Conservation (phyloP, 2,329 filamentous ascomycete genomes). For the Albifimbria verrucaria region DNA sequence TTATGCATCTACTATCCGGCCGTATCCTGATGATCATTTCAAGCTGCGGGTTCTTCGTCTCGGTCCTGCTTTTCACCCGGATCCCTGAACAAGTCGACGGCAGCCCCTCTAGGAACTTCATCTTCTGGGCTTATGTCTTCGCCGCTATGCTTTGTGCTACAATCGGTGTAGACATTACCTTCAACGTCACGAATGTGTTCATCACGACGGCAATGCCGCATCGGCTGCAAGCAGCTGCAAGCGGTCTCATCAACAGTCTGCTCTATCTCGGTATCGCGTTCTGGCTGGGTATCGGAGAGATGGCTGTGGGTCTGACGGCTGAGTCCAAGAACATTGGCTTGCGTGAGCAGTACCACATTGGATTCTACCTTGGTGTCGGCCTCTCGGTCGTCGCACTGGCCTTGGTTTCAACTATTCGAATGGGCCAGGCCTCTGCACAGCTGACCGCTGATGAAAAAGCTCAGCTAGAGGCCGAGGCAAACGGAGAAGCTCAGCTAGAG, state of each 20-base stretch:
- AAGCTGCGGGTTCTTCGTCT: slow-evolving; percentile 54
- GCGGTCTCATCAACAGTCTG: slow-evolving; percentile 67
- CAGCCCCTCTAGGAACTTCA: slow-evolving; percentile 19
- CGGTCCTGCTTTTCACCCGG: slow-evolving; percentile 61
- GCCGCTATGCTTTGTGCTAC: slow-evolving; percentile 67
- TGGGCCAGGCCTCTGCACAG: slow-evolving; percentile 53
- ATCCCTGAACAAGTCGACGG: slow-evolving; percentile 51
- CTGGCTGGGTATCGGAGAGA: slow-evolving; percentile 67
- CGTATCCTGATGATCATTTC: slow-evolving; percentile 61
- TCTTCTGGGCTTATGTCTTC: slow-evolving; percentile 73
- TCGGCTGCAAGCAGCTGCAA: slow-evolving; percentile 66
- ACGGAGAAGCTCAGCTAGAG: neutral
- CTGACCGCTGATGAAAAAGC: slow-evolving; percentile 56
- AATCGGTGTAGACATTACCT: slow-evolving; percentile 71
- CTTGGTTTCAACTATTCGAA: slow-evolving; percentile 54
- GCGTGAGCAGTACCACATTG: slow-evolving; percentile 57
- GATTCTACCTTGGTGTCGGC: slow-evolving; percentile 64
- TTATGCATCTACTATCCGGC: slow-evolving; percentile 65
- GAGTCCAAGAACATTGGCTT: slow-evolving; percentile 30
- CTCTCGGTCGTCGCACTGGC: slow-evolving; percentile 48
- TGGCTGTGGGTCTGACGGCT: slow-evolving; percentile 51
- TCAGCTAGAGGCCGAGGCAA: slow-evolving; percentile 12
- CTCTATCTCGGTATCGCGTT: slow-evolving; percentile 71
- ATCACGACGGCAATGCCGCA: slow-evolving; percentile 69
- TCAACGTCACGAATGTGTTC: slow-evolving; percentile 73